Percentiles rank a stretch among this genome's conserved stretches.
Conservation (phyloP, 495 filamentous ascomycete species). For the Parmelia sp. region DNA sequence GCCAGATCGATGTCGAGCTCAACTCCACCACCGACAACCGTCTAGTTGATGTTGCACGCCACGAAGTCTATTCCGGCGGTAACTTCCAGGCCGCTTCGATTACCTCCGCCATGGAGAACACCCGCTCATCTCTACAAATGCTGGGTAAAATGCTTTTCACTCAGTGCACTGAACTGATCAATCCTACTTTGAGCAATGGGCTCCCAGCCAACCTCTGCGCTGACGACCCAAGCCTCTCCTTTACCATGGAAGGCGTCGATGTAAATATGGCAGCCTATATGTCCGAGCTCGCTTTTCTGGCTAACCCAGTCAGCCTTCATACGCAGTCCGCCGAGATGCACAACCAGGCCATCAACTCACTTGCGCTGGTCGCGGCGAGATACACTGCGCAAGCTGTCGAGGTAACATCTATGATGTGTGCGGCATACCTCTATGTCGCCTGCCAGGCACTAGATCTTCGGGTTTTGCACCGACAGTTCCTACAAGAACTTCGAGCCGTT, state of each 20-base stretch:
- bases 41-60: slow-evolving; percentile 39
- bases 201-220: slow-evolving; percentile 52
- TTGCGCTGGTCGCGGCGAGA: slow-evolving; percentile 52
- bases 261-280: slow-evolving; percentile 58
- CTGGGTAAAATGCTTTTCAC: slow-evolving; percentile 53
- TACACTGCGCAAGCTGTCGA: slow-evolving; percentile 36
- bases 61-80: slow-evolving; percentile 47
- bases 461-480: too few relatives aligned
- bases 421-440: neutral
- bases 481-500: too few relatives aligned
- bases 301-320: slow-evolving; percentile 50
- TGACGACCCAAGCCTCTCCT: slow-evolving; percentile 52
- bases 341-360: slow-evolving; percentile 56
- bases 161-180: slow-evolving; percentile 53
- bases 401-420: neutral
- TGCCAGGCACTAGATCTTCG: neutral
- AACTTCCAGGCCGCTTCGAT: slow-evolving; percentile 59
- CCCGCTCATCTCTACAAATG: slow-evolving; percentile 45
- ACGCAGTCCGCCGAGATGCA: slow-evolving; percentile 54
- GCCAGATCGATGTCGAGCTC: slow-evolving; percentile 50
- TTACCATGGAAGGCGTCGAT: slow-evolving; percentile 55
- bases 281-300: slow-evolving; percentile 50
- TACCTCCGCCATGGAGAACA: slow-evolving; percentile 59
- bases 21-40: slow-evolving; percentile 63
- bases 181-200: slow-evolving; percentile 48